Evolutionary conservation across 1,284 basidiomycete genomes (phyloP), one percentile per base, ranked within the genome.

Genomic region (Boletellus dicymbophilus): DNA sequence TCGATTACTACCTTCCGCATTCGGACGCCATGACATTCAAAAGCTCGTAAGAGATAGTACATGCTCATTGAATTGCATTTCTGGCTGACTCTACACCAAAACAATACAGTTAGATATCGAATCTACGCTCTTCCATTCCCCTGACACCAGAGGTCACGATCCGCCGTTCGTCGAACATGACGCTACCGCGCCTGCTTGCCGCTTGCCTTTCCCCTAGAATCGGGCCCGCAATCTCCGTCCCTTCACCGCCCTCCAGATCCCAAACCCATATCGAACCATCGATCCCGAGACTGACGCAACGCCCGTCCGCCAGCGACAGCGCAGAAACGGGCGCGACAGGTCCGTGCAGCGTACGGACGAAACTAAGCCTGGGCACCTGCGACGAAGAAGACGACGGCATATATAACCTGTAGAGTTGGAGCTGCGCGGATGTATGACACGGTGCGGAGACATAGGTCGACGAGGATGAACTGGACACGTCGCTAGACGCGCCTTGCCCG

Each of bases 201-300:
- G 26, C 38, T n/a, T 43, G 58, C 38, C 37, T 23, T 33, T 31
- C 38, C 33, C 46, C 49, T 23, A 54, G 44, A 25, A 57, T 37
- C 12, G 70, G 67, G 40, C 62, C 53, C 31, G 74, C 70, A 18
- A 88, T 81, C 67, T 87, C 81, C 27, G 80, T 78, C 39, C 84
- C 82, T 38, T 74, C 76, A 15, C 80, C 86, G 38, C 72, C 76
- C 62, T 92, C 89, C 15, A 92, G 72, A 67, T 92, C 88, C 89
- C 89, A 92, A 3, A 88, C 85, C 86, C 88, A 90, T 36, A 92
- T 76, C 58, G 80, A 80, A 25, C 88, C 87, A 60, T 88, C 82
- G 33, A 71, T 69, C 11, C 85, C 81, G 21, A 89, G 68, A 57
- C 85, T 85, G 16, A 92, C 84, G 57, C 89, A 92, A 3, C 89